Conservation (phyloP, 2,329 filamentous ascomycete genomes). For the Shiraia bambusicola region DNA sequence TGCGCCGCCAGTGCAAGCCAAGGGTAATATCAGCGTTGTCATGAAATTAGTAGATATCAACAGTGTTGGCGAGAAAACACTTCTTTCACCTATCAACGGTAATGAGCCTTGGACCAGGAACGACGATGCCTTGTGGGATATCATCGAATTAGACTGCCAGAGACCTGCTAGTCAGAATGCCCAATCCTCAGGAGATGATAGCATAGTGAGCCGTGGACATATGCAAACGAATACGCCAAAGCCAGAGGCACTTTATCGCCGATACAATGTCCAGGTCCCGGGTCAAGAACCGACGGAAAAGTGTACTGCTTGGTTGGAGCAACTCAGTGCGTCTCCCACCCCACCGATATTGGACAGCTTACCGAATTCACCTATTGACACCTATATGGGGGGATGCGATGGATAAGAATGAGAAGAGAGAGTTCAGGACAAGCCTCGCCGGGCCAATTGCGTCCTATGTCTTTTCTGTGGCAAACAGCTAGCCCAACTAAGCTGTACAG, state of each 20-base stretch:
- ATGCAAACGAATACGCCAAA: neutral
- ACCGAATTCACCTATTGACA: neutral
- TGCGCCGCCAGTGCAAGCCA: conserved; percentile 18
- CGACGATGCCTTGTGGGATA: conserved; percentile 26
- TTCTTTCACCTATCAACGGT: conserved; percentile 13
- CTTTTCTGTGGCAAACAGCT: too few relatives aligned
- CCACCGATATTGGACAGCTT: neutral
- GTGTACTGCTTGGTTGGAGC: conserved; percentile 1
- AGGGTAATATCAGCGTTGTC: conserved; percentile 14
- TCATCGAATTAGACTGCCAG: conserved; percentile 12
- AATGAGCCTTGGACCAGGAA: conserved; percentile 31
- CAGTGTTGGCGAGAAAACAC: neutral
- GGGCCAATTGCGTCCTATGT: too few relatives aligned
- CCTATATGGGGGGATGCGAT: too few relatives aligned
- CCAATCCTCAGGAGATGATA: neutral
- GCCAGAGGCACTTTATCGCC: conserved; percentile 6
- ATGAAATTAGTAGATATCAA: conserved; percentile 26
- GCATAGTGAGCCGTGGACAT: neutral
- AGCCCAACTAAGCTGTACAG: too few relatives aligned
- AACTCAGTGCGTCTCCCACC: neutral
- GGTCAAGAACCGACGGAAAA: neutral
- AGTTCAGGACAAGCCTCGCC: too few relatives aligned
- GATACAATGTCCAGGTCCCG: conserved; percentile 1
- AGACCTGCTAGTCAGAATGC: neutral
- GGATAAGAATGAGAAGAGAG: too few relatives aligned